Conservation (phyloP, 2,329 filamentous ascomycete genomes). For the Monilinia polystroma region DNA sequence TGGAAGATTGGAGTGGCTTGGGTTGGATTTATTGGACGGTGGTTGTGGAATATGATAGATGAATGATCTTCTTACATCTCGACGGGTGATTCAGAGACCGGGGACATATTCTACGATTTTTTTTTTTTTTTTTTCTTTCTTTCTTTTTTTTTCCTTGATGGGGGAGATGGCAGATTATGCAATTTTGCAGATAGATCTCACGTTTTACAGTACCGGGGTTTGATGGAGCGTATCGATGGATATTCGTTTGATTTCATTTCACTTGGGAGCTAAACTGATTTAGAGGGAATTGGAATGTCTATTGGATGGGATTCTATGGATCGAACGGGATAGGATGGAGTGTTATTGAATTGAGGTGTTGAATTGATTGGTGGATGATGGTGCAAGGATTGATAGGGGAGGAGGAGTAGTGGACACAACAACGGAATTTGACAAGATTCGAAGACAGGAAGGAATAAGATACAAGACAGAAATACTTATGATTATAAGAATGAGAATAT, state of each 20-base stretch:
- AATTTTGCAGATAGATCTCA: conserved; percentile 10
- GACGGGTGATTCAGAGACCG: conserved; percentile 18
- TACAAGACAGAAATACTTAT: conserved; percentile 4
- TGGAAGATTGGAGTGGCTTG: neutral
- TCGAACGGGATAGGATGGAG: neutral
- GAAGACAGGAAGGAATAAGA: neutral
- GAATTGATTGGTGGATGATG: neutral
- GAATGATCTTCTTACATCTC: conserved; percentile 9
- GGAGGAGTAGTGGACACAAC: neutral
- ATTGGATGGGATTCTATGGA: conserved; percentile 9
- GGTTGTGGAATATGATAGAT: neutral
- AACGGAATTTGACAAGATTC: neutral
- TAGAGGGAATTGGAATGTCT: neutral
- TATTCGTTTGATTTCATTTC: conserved; percentile 2
- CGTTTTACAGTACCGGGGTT: conserved; percentile 13
- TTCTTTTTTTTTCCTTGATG: conserved; percentile 9
- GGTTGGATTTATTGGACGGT: conserved; percentile 3
- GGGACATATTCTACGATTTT: conserved; percentile 15
- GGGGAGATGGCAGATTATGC: conserved; percentile 5
- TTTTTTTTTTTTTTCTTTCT: neutral
- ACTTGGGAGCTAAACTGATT: conserved; percentile 10
- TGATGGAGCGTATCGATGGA: conserved; percentile 9
- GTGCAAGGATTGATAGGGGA: neutral
- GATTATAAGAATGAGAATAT: conserved; percentile 4
- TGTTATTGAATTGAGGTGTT: neutral